A percentile compares a stretch with the other conserved stretches of the same genome.
Evolutionary conservation across 129 eudicot species (phyloP).

Genomic region (Deinandra increscens): DNA sequence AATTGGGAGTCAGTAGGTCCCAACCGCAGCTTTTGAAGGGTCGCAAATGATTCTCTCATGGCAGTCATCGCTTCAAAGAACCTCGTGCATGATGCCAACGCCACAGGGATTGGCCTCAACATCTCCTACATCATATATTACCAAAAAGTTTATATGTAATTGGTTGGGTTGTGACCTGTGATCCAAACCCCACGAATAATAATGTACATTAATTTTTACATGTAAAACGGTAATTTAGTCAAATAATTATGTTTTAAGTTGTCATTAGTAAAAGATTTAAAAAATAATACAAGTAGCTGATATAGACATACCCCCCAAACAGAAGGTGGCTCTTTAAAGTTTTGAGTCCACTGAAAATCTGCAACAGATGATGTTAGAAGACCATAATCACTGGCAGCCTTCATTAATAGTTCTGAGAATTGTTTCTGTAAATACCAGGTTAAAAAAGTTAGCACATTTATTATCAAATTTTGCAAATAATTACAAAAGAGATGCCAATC

Average conservation of each 20-base stretch:
- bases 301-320: conserved; percentile 83
- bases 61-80: conserved; percentile 97
- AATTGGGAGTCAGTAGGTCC: conserved; percentile 38
- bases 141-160: not conserved
- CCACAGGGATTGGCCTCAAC: conserved; percentile 97
- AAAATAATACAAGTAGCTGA: not conserved
- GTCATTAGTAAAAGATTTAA: not conserved
- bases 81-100: conserved; percentile 93
- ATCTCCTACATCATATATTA: conserved; percentile 59
- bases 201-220: not conserved
- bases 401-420: conserved; percentile 89
- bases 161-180: not conserved
- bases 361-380: conserved; percentile 78
- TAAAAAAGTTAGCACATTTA: conserved; percentile 15
- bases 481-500: not conserved
- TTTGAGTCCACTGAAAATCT: conserved; percentile 96
- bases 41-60: conserved; percentile 92
- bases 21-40: conserved; percentile 76
- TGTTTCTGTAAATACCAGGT: conserved; percentile 68
- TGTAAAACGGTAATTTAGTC: not conserved
- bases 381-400: conserved; percentile 97
- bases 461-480: not conserved
- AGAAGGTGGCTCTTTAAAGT: conserved; percentile 95
- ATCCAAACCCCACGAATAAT: not conserved
- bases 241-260: not conserved